Base-by-base conservation (phyloP, 306 rosid genomes). In the Alnus rubra region DNA sequence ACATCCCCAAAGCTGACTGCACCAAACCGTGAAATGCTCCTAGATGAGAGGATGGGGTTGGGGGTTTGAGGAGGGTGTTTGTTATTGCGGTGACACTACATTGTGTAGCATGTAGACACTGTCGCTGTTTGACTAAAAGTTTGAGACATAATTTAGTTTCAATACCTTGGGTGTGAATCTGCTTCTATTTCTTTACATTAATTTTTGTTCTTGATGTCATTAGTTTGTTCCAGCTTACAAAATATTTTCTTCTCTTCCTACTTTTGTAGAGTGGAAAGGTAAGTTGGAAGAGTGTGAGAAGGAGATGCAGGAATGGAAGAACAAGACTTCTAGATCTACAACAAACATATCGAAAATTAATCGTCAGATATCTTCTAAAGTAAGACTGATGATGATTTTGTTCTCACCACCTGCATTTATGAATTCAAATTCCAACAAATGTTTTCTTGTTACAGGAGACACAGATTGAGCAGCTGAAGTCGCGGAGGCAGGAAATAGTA, bases 221-320 rank as follows among this genome's bases (percentile, higher is more conserved):
- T 68, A 68, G 42, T 39, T 42, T 68, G 50, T 68, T 68, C 1
- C 13, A 31, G 14, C 49, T 49, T 49, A 30, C 63, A 76, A 69
- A 35, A 48, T 87, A 60, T 39, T 69, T 49, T 37, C 33, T 79
- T 75, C 53, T 75, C 47, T 56, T 51, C 28, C 62, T 74, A 48
- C 71, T 62, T 59, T 12, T 77, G 68, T 78, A 96, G 99, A 89
- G 75, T 96, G 94, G 99, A 96, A 90, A 85, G 90, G 90, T n/a
- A 93, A 85, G 90, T 87, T 92, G 77, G 99, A 96, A 64, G 97
- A 79, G 30, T 90, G 97, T 80, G 99, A 96, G 83, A 91, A 90
- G 88, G 98, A 93, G 45, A 96, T 96, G 84, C 98, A 90, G 69
- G 99, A 96, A 56, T 96, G 99, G 98, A 91, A 89, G 88, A 96